Evolutionary conservation across 2,329 filamentous ascomycete genomes (phyloP), one percentile per base, ranked within the genome.

Genomic region (Coniochaeta hoffmannii): DNA sequence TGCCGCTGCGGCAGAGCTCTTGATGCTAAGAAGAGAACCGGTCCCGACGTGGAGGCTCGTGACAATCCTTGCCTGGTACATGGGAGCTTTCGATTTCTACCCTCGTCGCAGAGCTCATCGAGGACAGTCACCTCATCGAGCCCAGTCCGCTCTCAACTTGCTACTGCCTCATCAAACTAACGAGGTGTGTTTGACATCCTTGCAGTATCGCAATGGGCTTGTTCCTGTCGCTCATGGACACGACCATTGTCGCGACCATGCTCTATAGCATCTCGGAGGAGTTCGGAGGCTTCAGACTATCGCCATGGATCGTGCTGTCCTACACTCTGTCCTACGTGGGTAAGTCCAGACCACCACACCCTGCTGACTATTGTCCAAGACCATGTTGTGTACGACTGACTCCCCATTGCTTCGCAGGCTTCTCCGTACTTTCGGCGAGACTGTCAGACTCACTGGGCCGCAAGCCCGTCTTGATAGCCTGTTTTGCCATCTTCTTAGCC

Each of bases 361-460:
- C 11, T 19, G 15, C 15, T 46, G 22, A 19, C 41, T 12, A 14
- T 9, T 46, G 2, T 9, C 5, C 12, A 22, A 10, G 41, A 11
- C 6, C 3, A 46, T 46, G 41, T n/a, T n/a, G n/a, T n/a, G n/a
- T n/a, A n/a, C 22, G 15, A 46, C 22, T 46, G 3, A 46, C 19
- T 9, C 19, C 24, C 22, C 14, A 4, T 46, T 12, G 15, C 19
- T 44, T 15, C 14, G 11, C 17, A 62, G 61, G 62, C n/a, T 64
- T 59, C 38, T 56, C 60, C 15, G 58, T 61, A 26, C 54, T 58
- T 51, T 57, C 59, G 38, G 57, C 59, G 15, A 54, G 57, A 5
- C 55, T 62, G 9, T 59, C 60, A 14, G 60, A 62, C 36, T 53
- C 55, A 4, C 44, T 62, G 31, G 60, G 60, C 30, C 41, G 60